Evolutionary conservation across 306 rosid species (phyloP), one percentile per base, ranked within the genome.

Genomic region (Chamaecrista fasciculata): DNA sequence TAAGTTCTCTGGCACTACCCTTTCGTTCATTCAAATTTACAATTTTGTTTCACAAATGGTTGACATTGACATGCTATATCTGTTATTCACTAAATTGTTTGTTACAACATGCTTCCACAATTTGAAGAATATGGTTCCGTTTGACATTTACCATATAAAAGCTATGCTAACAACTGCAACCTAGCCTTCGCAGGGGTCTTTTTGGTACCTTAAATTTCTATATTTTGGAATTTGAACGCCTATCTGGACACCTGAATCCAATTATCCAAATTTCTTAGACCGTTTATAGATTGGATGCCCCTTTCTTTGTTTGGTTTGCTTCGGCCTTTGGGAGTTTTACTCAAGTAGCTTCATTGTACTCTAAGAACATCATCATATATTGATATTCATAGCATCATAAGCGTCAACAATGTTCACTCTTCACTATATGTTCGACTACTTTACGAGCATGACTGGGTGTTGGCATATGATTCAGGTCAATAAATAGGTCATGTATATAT

Each of bases 1-100:
- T 91, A 67, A 81, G 91, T 76, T 73, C 26, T 76, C 37, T 66
- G 69, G 56, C 77, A 33, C 63, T 51, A 49, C 67, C 53, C 15
- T 24, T 10, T 29, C 8, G 55, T 73, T 42, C 28, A 8, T 26
- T 51, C 69, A 53, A 63, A 18, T 62, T 48, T 50, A 61, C 44
- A 57, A 11, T 37, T 73, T 71, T 64, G 61, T 74, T 68, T 51
- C 9, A 34, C 11, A 52, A 19, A 59, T 59, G n/a, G 43, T n/a
- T 18, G 24, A 58, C 15, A 12, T 18, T 10, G 44, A 9, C 24
- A 33, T 31, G 42, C 44, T 16, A 58, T n/a, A 4, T 43, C 44
- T 33, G 15, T 16, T 16, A 18, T 14, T 29, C 43, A n/a, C 28
- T 18, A 34, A 55, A 57, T 44, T 51, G 40, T 36, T 25, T 66